phyloP scores from a whole-genome alignment of 1,284 basidiomycete species.

The Ceratobasidium sp. region DNA sequence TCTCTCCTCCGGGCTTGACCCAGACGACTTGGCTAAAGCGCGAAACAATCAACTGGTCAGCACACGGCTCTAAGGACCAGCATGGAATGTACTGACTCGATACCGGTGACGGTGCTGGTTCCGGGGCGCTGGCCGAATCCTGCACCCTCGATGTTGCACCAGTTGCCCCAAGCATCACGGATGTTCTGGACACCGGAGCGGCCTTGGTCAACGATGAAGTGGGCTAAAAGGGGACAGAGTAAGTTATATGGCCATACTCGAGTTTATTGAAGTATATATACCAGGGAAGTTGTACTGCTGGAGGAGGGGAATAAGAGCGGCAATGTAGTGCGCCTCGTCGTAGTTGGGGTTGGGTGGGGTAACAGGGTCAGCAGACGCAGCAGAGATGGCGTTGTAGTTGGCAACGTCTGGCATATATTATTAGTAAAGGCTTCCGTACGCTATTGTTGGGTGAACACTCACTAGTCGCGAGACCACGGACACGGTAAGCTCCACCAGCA shows the following conservation, averaged over 20 bases:
- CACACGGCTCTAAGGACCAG: conserved; percentile 57
- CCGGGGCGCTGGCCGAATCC: conserved; percentile 72
- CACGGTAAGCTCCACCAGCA: conserved; percentile 63
- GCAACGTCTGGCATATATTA: conserved; percentile 58
- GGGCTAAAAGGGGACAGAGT: neutral
- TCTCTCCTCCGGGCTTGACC: conserved; percentile 76
- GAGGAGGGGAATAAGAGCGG: conserved; percentile 64
- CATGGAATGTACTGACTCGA: conserved; percentile 52
- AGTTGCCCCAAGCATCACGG: conserved; percentile 65
- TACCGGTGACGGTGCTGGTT: conserved; percentile 55
- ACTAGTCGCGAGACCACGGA: conserved; percentile 69
- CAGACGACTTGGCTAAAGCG: conserved; percentile 61
- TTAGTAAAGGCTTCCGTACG: neutral
- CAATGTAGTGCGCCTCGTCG: conserved; percentile 70
- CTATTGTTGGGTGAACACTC: neutral
- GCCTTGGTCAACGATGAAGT: conserved; percentile 73
- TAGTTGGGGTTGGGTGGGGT: conserved; percentile 68
- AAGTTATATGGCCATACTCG: neutral
- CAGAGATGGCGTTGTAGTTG: conserved; percentile 69
- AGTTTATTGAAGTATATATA: conserved; percentile 39
- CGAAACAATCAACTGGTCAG: neutral
- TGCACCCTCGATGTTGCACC: conserved; percentile 71
- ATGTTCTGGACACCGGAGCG: conserved; percentile 71
- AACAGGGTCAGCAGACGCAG: conserved; percentile 65
- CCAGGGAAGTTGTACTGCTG: conserved; percentile 63